Evolutionary conservation across 257 asterid species (phyloP).

Genomic region (Forsythia suspensa): DNA sequence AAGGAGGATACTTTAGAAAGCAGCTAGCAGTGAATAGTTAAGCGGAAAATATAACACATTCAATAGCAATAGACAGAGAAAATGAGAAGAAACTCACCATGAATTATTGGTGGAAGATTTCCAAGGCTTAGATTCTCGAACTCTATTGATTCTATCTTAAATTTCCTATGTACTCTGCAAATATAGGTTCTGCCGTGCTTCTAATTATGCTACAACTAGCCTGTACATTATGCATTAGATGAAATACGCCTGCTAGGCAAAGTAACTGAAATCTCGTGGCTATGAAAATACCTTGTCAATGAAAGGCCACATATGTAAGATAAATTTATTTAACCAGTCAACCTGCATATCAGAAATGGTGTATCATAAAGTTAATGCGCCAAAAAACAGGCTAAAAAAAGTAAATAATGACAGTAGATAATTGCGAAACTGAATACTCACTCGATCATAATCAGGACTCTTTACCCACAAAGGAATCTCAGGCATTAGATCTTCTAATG

Average conservation of each 20-base stretch:
- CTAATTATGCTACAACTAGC: slow-evolving; percentile 63
- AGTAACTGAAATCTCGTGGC: background rate
- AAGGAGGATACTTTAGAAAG: background rate
- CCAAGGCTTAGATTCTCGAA: slow-evolving; percentile 71
- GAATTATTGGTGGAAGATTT: slow-evolving; percentile 74
- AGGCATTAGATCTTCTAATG: slow-evolving; percentile 63
- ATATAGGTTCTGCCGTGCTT: slow-evolving; percentile 70
- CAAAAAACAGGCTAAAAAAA: slow-evolving; percentile 1
- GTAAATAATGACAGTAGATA: background rate
- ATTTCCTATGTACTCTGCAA: slow-evolving; percentile 67
- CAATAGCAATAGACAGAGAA: background rate
- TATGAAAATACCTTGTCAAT: slow-evolving; percentile 64
- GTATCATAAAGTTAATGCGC: background rate
- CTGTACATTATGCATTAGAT: slow-evolving; percentile 34
- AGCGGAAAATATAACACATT: background rate
- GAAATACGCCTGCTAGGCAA: background rate
- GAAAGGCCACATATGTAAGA: slow-evolving; percentile 78
- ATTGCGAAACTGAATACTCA: slow-evolving; percentile 23
- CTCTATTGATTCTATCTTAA: slow-evolving; percentile 63
- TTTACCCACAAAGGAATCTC: slow-evolving; percentile 89
- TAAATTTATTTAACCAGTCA: slow-evolving; percentile 78
- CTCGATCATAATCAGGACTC: slow-evolving; percentile 85
- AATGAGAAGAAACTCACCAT: slow-evolving; percentile 49
- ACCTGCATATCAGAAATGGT: slow-evolving; percentile 49
- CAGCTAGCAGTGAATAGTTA: background rate